phyloP scores from a whole-genome alignment of 345 rosid genomes.

The Melastoma malabathricum region DNA sequence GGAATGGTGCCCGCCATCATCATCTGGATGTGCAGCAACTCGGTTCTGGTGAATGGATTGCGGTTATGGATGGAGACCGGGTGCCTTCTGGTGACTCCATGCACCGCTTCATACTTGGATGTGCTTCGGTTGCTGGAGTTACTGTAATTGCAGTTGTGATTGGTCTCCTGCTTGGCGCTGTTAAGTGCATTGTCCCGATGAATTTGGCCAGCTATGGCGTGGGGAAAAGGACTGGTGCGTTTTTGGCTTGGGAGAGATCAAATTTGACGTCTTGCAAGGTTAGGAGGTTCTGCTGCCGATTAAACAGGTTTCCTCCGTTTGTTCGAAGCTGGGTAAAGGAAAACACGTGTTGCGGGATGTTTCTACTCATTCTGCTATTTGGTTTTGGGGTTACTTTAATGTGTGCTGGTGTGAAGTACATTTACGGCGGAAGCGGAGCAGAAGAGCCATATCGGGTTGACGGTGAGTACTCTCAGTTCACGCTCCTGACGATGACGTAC shows the following conservation, averaged over 20 bases:
- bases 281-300: conserved; percentile 53
- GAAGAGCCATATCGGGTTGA: conserved; percentile 50
- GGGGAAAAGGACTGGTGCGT: conserved; percentile 44
- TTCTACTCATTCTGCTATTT: conserved; percentile 31
- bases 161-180: conserved; percentile 60
- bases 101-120: conserved; percentile 53
- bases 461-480: conserved; percentile 76
- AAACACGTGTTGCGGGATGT: conserved; percentile 36
- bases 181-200: conserved; percentile 69
- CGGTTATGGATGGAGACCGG: conserved; percentile 79
- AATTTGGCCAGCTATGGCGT: conserved; percentile 63
- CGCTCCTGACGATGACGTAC: conserved; percentile 83
- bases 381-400: conserved; percentile 32
- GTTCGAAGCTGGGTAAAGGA: conserved; percentile 53
- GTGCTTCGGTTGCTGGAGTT: conserved; percentile 49
- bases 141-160: conserved; percentile 30
- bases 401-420: conserved; percentile 42
- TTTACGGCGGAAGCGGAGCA: conserved; percentile 79
- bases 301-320: conserved; percentile 47
- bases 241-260: conserved; percentile 38
- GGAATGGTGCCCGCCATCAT: conserved; percentile 82
- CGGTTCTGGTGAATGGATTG: conserved; percentile 72
- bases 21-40: conserved; percentile 74
- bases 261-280: conserved; percentile 40
- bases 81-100: conserved; percentile 59